Conservation (phyloP, 1,284 basidiomycete genomes). For the Austroboletus olivaceoglutinosus region DNA sequence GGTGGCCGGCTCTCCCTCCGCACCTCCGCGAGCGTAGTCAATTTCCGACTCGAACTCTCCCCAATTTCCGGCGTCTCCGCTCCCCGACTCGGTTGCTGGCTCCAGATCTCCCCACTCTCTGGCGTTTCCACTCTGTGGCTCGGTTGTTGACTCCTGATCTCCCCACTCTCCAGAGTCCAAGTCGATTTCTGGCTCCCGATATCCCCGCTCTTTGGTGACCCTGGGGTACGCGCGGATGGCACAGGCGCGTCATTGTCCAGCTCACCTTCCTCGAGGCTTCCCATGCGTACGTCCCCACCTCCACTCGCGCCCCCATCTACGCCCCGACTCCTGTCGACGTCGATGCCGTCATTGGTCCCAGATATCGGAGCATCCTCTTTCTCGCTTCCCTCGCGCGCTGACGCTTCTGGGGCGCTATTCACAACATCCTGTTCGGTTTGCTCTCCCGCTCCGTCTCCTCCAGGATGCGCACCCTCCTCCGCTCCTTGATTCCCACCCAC, state of each 20-base stretch:
- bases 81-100: neutral
- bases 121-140: neutral
- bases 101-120: neutral
- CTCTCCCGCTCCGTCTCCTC: neutral
- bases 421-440: neutral
- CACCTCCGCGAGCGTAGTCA: neutral
- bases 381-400: neutral
- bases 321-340: neutral
- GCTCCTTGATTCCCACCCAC: neutral
- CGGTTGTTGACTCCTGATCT: neutral
- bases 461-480: neutral
- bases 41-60: constrained; percentile 17
- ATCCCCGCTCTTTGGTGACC: neutral
- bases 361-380: neutral
- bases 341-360: neutral
- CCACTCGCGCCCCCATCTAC: neutral
- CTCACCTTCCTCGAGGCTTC: constrained; percentile 24
- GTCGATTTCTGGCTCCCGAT: neutral
- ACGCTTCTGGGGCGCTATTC: neutral
- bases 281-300: constrained; percentile 3
- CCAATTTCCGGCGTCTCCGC: constrained; percentile 2
- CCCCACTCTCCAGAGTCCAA: neutral
- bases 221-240: neutral
- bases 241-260: constrained; percentile 2
- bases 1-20: neutral